Percentiles rank a stretch among this genome's conserved stretches.
Evolutionary conservation across 495 filamentous ascomycete genomes (phyloP).

Genomic region (Neurospora discreta): DNA sequence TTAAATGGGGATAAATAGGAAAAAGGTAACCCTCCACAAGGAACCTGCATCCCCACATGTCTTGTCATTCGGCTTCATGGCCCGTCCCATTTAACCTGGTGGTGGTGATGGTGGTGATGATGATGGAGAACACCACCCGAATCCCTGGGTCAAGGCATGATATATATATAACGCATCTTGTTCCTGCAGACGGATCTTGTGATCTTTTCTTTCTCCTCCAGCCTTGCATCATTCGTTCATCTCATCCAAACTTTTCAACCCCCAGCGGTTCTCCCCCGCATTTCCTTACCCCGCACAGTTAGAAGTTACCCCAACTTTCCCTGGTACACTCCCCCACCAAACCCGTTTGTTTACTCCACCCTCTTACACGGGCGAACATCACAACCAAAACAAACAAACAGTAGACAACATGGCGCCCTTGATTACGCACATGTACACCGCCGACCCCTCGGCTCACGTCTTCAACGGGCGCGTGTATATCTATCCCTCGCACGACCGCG

Average conservation of each 20-base stretch:
- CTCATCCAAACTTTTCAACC: background rate
- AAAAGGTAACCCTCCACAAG: conserved; percentile 7
- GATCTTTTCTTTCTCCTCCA: background rate
- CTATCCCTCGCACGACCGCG: conserved; percentile 56
- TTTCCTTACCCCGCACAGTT: background rate
- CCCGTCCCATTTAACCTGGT: conserved; percentile 5
- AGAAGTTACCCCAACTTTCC: background rate
- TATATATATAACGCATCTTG: background rate
- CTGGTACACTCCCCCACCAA: background rate
- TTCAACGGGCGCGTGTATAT: conserved; percentile 52
- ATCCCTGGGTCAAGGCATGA: background rate
- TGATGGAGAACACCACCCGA: background rate
- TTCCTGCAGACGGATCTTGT: background rate
- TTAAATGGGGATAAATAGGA: conserved; percentile 39
- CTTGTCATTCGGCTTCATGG: conserved; percentile 12
- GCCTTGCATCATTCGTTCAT: background rate
- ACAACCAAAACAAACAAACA: background rate
- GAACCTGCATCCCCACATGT: background rate
- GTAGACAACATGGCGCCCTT: conserved; percentile 33
- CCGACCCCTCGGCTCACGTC: conserved; percentile 56
- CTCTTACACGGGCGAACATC: conserved; percentile 1
- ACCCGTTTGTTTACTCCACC: background rate
- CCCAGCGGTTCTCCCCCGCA: background rate
- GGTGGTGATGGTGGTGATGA: background rate
- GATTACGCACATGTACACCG: conserved; percentile 58